phyloP scores from a whole-genome alignment of 2,329 filamentous ascomycete genomes.

The Fusarium xyrophilum region DNA sequence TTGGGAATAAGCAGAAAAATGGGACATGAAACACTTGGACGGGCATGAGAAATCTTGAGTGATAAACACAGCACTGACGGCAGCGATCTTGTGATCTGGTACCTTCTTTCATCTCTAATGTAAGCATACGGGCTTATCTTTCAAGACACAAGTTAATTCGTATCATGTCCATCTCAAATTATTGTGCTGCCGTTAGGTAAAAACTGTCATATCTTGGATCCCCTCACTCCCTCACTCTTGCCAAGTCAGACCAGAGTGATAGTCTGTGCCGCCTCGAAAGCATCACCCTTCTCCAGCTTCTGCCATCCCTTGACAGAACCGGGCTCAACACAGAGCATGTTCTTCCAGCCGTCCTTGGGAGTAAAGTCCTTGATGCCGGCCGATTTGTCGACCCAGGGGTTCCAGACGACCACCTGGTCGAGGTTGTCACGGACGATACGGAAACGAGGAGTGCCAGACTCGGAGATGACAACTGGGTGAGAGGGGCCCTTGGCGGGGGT shows the following conservation, averaged over 20 bases:
- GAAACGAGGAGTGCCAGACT: constrained; percentile 70
- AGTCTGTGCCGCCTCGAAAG: constrained; percentile 68
- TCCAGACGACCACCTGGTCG: constrained; percentile 92
- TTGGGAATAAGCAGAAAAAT: background rate
- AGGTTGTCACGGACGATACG: constrained; percentile 84
- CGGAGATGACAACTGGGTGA: constrained; percentile 64
- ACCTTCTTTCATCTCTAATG: constrained; percentile 15
- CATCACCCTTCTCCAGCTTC: constrained; percentile 80
- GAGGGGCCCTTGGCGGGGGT: constrained; percentile 69
- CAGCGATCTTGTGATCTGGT: constrained; percentile 8
- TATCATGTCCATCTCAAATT: constrained; percentile 29
- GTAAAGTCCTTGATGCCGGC: constrained; percentile 83
- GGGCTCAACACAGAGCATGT: constrained; percentile 94
- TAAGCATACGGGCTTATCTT: constrained; percentile 18
- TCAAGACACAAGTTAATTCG: constrained; percentile 22
- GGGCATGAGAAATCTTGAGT: background rate
- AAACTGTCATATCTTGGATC: constrained; percentile 30
- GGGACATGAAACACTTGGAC: background rate
- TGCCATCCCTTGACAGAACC: constrained; percentile 84
- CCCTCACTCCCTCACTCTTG: background rate
- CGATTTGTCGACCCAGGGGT: constrained; percentile 90
- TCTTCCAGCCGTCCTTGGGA: constrained; percentile 87
- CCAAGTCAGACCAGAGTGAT: constrained; percentile 51
- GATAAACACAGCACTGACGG: background rate
- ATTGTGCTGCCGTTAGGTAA: constrained; percentile 22